Evolutionary conservation across 805 yeast species (phyloP).

Genomic region (Barnettozyma californica): DNA sequence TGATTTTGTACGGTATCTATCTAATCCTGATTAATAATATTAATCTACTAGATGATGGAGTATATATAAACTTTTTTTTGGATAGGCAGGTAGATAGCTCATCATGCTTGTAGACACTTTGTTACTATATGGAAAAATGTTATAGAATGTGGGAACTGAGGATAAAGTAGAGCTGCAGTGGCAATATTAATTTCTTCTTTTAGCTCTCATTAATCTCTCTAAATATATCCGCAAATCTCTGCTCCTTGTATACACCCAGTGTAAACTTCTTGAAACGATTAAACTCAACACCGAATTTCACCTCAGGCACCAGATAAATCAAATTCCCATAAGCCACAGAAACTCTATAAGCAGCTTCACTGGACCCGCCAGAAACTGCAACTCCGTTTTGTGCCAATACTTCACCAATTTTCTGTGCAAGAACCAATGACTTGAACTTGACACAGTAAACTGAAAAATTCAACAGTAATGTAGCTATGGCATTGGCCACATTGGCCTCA

Average conservation of each 20-base stretch:
- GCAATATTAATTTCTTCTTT: background rate
- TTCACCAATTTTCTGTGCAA: slow-evolving; percentile 28
- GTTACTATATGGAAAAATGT: no score
- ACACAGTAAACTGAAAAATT: slow-evolving; percentile 40
- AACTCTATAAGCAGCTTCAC: slow-evolving; percentile 67
- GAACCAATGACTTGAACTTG: slow-evolving; percentile 26
- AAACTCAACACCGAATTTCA: slow-evolving; percentile 14
- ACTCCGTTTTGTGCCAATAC: slow-evolving; percentile 26
- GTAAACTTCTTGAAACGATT: slow-evolving; percentile 10
- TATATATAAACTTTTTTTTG: no score
- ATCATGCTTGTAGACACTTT: no score
- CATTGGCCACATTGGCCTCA: slow-evolving; percentile 29
- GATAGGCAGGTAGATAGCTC: no score
- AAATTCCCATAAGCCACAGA: slow-evolving; percentile 61
- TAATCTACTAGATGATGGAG: no score
- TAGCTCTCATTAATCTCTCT: background rate
- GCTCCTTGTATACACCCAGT: background rate
- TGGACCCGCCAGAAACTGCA: slow-evolving; percentile 31
- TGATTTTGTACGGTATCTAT: no score
- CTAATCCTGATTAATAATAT: no score
- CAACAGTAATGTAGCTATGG: slow-evolving; percentile 45
- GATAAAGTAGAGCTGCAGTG: background rate
- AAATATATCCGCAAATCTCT: background rate
- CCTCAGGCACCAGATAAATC: slow-evolving; percentile 28
- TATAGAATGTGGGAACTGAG: background rate